Conservation (phyloP, 495 filamentous ascomycete genomes). For the Penicillium paradoxum region DNA sequence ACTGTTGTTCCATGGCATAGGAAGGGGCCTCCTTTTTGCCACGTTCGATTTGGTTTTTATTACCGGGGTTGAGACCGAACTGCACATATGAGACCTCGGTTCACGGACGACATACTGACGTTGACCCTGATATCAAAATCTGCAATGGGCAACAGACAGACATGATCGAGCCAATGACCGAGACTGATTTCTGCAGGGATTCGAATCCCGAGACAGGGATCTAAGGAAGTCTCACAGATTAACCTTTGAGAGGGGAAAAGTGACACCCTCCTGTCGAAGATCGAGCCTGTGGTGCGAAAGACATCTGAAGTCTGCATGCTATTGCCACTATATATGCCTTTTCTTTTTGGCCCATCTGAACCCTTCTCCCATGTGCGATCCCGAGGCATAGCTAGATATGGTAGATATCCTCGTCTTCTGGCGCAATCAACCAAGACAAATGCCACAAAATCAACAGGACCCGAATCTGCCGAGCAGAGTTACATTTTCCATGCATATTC, state of each 20-base stretch:
- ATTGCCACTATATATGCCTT: too few relatives aligned
- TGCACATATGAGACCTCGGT: neutral
- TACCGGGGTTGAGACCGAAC: neutral
- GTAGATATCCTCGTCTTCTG: neutral
- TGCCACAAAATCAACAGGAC: neutral
- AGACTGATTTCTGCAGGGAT: conserved; percentile 13
- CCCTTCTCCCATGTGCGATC: neutral
- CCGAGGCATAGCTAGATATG: neutral
- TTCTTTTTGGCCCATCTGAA: too few relatives aligned
- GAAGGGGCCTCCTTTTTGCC: neutral
- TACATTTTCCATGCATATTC: conserved; percentile 46
- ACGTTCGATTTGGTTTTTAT: neutral
- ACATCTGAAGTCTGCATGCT: too few relatives aligned
- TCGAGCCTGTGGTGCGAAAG: neutral
- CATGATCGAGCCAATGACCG: neutral
- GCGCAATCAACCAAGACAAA: neutral
- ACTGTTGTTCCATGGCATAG: neutral
- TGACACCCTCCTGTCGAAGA: neutral
- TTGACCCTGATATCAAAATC: neutral
- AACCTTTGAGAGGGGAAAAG: neutral
- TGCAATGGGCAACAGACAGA: neutral
- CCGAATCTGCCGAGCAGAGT: conserved; percentile 12
- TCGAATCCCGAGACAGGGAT: conserved; percentile 20
- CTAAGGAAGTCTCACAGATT: neutral
- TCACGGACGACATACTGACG: neutral